phyloP scores from a whole-genome alignment of 2,329 filamentous ascomycete genomes.

The Beauveria bassiana region DNA sequence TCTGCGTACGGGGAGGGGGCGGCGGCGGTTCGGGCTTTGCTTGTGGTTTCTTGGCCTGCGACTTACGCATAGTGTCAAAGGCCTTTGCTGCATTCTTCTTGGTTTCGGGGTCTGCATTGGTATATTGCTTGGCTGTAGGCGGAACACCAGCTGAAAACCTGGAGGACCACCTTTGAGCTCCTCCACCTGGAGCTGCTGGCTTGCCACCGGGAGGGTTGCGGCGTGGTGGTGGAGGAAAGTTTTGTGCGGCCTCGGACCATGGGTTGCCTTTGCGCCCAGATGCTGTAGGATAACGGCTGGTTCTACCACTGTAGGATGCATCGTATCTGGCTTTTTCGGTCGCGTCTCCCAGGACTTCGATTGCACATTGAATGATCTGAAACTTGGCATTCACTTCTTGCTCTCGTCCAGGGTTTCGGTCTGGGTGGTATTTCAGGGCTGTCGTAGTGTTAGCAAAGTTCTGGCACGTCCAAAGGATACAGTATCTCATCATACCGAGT shows the following conservation, averaged over 20 bases:
- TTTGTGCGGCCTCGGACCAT: slow-evolving; percentile 41
- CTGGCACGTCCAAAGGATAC: not conserved
- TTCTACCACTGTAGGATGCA: slow-evolving; percentile 31
- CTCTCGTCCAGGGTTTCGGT: slow-evolving; percentile 80
- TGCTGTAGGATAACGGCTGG: slow-evolving; percentile 34
- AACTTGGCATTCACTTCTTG: slow-evolving; percentile 74
- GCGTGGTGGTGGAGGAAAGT: slow-evolving; percentile 44
- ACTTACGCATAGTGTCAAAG: slow-evolving; percentile 37
- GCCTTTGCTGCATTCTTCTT: slow-evolving; percentile 34
- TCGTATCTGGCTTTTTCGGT: slow-evolving; percentile 46
- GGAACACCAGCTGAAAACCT: slow-evolving; percentile 34
- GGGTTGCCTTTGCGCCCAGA: slow-evolving; percentile 52
- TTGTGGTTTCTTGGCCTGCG: slow-evolving; percentile 22
- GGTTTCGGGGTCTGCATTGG: slow-evolving; percentile 26
- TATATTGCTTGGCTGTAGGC: slow-evolving; percentile 34
- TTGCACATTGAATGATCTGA: slow-evolving; percentile 76
- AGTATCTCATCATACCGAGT: slow-evolving; percentile 48
- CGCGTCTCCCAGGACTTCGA: slow-evolving; percentile 60
- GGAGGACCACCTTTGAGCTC: slow-evolving; percentile 36
- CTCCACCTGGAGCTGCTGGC: slow-evolving; percentile 23
- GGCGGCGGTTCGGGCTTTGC: slow-evolving; percentile 23
- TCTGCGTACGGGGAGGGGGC: slow-evolving; percentile 38
- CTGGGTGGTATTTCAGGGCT: slow-evolving; percentile 83
- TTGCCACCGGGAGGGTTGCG: slow-evolving; percentile 26
- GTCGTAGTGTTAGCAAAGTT: slow-evolving; percentile 18